These are phyloP conservation scores for Pythium scleroteichum DNA, from an alignment of 352 stramenopile species.

Conservation along the genomic window DNA sequence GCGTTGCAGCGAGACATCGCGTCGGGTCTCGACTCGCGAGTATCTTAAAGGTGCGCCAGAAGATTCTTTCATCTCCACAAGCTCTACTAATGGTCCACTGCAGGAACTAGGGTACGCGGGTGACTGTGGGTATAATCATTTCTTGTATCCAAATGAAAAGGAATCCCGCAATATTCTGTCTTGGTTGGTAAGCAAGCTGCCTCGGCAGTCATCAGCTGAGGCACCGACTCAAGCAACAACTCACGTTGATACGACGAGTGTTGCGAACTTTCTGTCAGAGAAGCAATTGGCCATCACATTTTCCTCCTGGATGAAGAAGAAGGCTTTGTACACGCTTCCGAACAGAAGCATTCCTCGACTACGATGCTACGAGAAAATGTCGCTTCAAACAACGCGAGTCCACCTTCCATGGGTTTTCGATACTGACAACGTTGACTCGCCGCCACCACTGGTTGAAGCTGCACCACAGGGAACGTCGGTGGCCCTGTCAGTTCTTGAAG, in stretches of 20 bases:
- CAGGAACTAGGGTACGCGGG: slow-evolving; percentile 79
- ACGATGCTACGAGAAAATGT: slow-evolving; percentile 51
- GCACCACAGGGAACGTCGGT: background rate
- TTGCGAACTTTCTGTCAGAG: slow-evolving; percentile 6
- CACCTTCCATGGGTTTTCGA: slow-evolving; percentile 37
- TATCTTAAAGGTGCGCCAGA: slow-evolving; percentile 59
- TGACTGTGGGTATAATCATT: slow-evolving; percentile 89
- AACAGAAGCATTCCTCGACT: slow-evolving; percentile 37
- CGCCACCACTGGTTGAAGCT: slow-evolving; percentile 2
- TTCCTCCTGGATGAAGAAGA: slow-evolving; percentile 49
- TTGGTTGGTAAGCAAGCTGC: slow-evolving; percentile 81
- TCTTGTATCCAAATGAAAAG: slow-evolving; percentile 86
- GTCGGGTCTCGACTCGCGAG: slow-evolving; percentile 71
- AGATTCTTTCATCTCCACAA: background rate
- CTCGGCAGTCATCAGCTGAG: slow-evolving; percentile 6
- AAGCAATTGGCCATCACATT: slow-evolving; percentile 37
- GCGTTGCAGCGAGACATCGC: slow-evolving; percentile 75
- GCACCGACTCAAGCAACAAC: background rate
- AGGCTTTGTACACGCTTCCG: slow-evolving; percentile 48
- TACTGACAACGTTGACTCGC: background rate
- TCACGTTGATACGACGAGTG: background rate
- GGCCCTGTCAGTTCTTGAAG: slow-evolving; percentile 21
- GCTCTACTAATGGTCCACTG: no score
- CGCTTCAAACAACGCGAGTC: slow-evolving; percentile 41
- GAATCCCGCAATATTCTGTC: slow-evolving; percentile 78